phyloP scores from a whole-genome alignment of 768 basidiomycete genomes.

The Hygrocybe punicea region DNA sequence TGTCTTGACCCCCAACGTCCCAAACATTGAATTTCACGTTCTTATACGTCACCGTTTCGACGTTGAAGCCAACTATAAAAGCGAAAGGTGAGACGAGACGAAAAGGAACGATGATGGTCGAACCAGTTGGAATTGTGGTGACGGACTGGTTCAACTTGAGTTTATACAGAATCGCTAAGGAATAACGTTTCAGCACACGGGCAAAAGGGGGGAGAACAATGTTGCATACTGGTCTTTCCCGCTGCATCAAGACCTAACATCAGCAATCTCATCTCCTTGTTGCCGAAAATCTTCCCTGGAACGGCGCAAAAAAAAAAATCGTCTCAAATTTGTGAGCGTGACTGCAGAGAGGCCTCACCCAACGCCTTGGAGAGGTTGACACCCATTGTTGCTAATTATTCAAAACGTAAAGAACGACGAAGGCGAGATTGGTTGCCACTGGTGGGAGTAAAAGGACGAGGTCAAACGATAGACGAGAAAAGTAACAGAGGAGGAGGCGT shows the following conservation, averaged over 20 bases:
- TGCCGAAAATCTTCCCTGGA: slow-evolving; percentile 89
- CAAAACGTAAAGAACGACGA: slow-evolving; percentile 64
- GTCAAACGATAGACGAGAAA: not conserved
- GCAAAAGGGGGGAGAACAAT: slow-evolving; percentile 10
- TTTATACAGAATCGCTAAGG: slow-evolving; percentile 93
- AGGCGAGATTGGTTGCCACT: slow-evolving; percentile 22
- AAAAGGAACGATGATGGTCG: slow-evolving; percentile 17
- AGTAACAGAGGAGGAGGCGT: not conserved
- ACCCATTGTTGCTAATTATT: slow-evolving; percentile 57
- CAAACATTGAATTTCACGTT: slow-evolving; percentile 94
- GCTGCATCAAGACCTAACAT: slow-evolving; percentile 98
- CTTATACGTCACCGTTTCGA: slow-evolving; percentile 99
- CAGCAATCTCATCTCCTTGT: slow-evolving; percentile 97
- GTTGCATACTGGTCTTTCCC: slow-evolving; percentile 88
- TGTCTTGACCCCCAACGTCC: slow-evolving; percentile 99
- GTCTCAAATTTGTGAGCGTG: slow-evolving; percentile 7
- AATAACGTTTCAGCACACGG: not conserved
- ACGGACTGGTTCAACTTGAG: slow-evolving; percentile 98
- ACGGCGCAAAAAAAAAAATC: not conserved
- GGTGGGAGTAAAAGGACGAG: not conserved
- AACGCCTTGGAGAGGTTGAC: slow-evolving; percentile 84
- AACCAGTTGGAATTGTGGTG: slow-evolving; percentile 95
- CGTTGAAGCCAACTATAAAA: slow-evolving; percentile 90
- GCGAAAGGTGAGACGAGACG: not conserved
- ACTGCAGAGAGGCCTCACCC: slow-evolving; percentile 41